Percentiles rank a stretch among this genome's conserved stretches.
Conservation (phyloP, 2,329 filamentous ascomycete species). For the Trichocomaceae sp. region DNA sequence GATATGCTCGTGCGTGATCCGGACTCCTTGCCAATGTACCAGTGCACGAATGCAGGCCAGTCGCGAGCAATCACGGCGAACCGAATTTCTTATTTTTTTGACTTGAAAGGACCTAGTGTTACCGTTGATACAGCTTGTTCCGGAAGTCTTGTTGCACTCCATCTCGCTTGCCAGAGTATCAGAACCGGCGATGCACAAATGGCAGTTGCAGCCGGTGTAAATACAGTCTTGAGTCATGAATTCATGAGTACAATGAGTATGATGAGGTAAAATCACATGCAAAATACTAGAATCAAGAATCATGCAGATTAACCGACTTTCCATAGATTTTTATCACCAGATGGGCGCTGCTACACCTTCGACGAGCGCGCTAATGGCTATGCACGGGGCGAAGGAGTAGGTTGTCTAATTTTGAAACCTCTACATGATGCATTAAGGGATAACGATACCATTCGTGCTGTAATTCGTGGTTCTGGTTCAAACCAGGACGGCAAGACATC, state of each 20-base stretch:
- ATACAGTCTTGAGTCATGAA: neutral
- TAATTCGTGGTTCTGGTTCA: conserved; percentile 25
- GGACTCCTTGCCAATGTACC: no score
- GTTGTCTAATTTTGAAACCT: conserved; percentile 45
- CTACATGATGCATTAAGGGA: conserved; percentile 42
- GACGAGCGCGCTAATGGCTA: conserved; percentile 42
- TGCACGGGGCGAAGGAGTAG: conserved; percentile 47
- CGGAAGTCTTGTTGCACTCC: conserved; percentile 19
- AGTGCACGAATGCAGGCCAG: neutral
- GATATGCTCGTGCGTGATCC: neutral
- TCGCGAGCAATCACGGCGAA: conserved; percentile 11
- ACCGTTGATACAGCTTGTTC: conserved; percentile 25
- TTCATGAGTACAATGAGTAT: no score
- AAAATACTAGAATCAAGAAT: conserved; percentile 3
- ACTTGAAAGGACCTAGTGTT: conserved; percentile 21
- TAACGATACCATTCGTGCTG: conserved; percentile 35
- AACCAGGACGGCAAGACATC: conserved; percentile 28
- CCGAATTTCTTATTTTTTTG: conserved; percentile 15
- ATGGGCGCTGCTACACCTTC: conserved; percentile 8
- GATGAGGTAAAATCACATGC: neutral
- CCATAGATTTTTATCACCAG: conserved; percentile 14
- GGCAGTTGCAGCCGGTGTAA: neutral
- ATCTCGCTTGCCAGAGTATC: conserved; percentile 23
- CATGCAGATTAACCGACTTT: conserved; percentile 16
- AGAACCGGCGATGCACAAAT: conserved; percentile 19